phyloP scores from a whole-genome alignment of 768 basidiomycete species.

The Trichaptum fuscoviolaceum region DNA sequence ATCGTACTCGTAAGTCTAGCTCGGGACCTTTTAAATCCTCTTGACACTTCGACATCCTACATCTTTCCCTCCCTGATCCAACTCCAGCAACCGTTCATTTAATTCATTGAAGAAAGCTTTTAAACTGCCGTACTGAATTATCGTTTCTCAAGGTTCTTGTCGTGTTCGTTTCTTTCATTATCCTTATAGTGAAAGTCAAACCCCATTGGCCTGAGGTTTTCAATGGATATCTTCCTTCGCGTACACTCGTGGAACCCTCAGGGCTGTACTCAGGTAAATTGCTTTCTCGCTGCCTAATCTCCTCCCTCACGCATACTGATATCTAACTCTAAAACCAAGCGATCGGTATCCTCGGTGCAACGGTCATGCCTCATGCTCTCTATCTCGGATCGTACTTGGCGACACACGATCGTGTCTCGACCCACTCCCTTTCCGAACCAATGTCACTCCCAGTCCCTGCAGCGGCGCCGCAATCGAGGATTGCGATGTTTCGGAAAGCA shows the following conservation, averaged over 20 bases:
- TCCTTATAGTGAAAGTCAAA: constrained; percentile 67
- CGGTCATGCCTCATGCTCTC: constrained; percentile 92
- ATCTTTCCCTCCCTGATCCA: constrained; percentile 1
- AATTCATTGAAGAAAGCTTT: not conserved
- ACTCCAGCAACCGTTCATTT: not conserved
- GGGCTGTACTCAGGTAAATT: constrained; percentile 59
- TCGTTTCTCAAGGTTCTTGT: constrained; percentile 45
- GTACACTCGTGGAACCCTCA: constrained; percentile 47
- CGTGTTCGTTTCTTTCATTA: constrained; percentile 72
- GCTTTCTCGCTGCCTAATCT: constrained; percentile 27
- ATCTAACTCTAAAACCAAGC: constrained; percentile 29
- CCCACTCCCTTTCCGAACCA: constrained; percentile 19
- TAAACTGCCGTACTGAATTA: not conserved
- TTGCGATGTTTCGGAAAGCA: constrained; percentile 4
- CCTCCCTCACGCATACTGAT: constrained; percentile 12
- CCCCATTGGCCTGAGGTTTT: constrained; percentile 74
- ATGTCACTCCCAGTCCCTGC: constrained; percentile 13
- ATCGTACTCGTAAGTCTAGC: constrained; percentile 45
- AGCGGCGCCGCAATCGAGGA: not conserved
- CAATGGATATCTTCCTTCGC: constrained; percentile 70
- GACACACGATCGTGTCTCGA: constrained; percentile 66
- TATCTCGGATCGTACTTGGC: constrained; percentile 85
- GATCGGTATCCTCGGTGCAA: constrained; percentile 75
- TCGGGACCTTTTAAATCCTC: not conserved
- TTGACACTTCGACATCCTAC: no score